Base-by-base conservation (phyloP, 108 stramenopile species). In the Cafeteria roenbergensis region DNA sequence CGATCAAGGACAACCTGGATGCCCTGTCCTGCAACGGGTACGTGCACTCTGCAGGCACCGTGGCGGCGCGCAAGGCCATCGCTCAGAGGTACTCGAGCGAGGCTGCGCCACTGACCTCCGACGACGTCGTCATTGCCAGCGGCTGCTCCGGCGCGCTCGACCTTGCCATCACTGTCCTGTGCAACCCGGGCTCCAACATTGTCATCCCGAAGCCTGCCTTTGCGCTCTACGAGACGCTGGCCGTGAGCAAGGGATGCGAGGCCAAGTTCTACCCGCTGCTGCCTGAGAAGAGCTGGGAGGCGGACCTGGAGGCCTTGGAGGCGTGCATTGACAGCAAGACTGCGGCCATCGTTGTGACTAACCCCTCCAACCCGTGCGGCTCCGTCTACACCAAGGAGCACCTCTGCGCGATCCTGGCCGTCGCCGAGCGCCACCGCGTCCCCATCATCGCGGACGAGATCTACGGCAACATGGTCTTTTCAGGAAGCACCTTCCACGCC, bases 341-440 rank as follows among this genome's bases (percentile, higher is more conserved):
- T 0, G 63, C 84, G 59, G 89, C 86, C 0, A 88, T 94, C 32
- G 64, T 94, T 25, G 63, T 94, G 56, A 94, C 89, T 73, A 94
- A 94, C 68, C 93, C 93, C 0, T 85, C 84, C 57, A 90, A 89
- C 73, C 90, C 92, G 0, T 90, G 90, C 48, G 93, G 93, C n/a
- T 78, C 83, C 34, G 88, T 89, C 31, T 92, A 84, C 72, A 83
- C 84, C 24, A 66, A 84, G 71, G 65, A 76, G 27, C 88, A 90
- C 73, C 76, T 91, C 35, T 26, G 38, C 9, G 71, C 77, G 0
- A 74, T 91, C 24, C 69, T 87, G 31, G 64, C 53, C 21, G 73
- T 89, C 55, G 90, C 88, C 31, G 75, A 73, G 48, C 68, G 58
- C 66, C 75, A 84, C 73, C 73, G 67, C 2, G 9, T 92, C 17